These are phyloP conservation scores for Osmanthus fragrans DNA, from an alignment of 257 asterid species.

Conservation along the genomic window DNA sequence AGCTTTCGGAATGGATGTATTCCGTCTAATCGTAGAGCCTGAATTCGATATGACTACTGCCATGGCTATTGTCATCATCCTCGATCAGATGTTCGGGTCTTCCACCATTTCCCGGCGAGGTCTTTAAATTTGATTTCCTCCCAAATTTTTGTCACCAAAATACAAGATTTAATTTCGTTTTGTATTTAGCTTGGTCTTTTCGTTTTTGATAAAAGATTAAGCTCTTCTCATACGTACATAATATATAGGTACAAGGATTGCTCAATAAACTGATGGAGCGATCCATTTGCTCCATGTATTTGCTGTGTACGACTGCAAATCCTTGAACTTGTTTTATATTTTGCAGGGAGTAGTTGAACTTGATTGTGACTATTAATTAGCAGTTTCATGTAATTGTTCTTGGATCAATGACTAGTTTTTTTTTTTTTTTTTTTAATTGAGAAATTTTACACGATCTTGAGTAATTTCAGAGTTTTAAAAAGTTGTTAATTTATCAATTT, in stretches of 20 bases:
- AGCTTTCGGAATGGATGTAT: conserved; percentile 58
- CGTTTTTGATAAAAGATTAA: conserved; percentile 30
- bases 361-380: neutral
- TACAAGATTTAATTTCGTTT: neutral
- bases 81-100: conserved; percentile 68
- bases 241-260: neutral
- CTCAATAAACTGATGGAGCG: neutral
- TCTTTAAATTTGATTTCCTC: neutral
- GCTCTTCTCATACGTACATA: neutral
- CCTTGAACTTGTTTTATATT: neutral
- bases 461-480: neutral
- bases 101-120: conserved; percentile 18
- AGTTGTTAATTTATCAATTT: neutral
- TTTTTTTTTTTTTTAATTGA: neutral
- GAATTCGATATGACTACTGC: conserved; percentile 48
- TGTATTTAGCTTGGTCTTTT: conserved; percentile 14
- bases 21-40: conserved; percentile 51
- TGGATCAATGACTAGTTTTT: neutral
- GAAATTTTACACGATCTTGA: too few relatives aligned
- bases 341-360: neutral
- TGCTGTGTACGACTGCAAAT: neutral
- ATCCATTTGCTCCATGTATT: neutral
- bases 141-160: neutral
- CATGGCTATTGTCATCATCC: conserved; percentile 68
- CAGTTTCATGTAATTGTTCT: neutral